Evolutionary conservation across 225 moss, liverwort and hornwort genomes (phyloP).

Genomic region (Thuidium tamariscinum): DNA sequence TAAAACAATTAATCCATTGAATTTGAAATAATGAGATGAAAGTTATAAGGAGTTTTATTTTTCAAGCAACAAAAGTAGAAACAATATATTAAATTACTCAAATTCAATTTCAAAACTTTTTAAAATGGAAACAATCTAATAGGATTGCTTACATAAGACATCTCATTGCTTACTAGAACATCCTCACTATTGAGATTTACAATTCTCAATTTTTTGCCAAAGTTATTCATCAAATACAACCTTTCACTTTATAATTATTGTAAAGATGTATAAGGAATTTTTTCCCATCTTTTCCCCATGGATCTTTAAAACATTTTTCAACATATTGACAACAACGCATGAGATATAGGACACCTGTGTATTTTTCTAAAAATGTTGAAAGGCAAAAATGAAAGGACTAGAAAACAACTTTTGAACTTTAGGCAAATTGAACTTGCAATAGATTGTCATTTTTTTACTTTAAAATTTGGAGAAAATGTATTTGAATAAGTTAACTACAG

Average conservation of each 20-base stretch:
- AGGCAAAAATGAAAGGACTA: not conserved
- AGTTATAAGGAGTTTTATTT: not conserved
- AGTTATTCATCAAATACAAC: not conserved
- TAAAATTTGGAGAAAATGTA: not conserved
- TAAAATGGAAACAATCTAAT: not conserved
- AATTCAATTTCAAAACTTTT: not conserved
- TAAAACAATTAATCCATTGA: not conserved
- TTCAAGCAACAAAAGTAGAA: not conserved
- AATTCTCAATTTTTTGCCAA: not conserved
- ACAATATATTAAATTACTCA: not conserved
- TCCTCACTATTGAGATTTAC: not conserved
- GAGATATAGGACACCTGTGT: accelerated
- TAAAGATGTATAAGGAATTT: not conserved
- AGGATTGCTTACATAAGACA: too few relatives aligned
- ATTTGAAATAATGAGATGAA: not conserved
- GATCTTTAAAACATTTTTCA: not conserved
- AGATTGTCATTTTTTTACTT: accelerated
- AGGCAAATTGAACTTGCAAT: not conserved
- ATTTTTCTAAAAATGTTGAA: not conserved
- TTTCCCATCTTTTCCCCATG: not conserved
- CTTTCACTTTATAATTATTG: not conserved
- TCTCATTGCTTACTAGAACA: not conserved
- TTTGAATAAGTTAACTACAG: not conserved
- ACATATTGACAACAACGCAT: accelerated
- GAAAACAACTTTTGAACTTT: not conserved